Evolutionary conservation across 1,284 basidiomycete species (phyloP), one percentile per base, ranked within the genome.

Genomic region (Rhodotorula glutinis): DNA sequence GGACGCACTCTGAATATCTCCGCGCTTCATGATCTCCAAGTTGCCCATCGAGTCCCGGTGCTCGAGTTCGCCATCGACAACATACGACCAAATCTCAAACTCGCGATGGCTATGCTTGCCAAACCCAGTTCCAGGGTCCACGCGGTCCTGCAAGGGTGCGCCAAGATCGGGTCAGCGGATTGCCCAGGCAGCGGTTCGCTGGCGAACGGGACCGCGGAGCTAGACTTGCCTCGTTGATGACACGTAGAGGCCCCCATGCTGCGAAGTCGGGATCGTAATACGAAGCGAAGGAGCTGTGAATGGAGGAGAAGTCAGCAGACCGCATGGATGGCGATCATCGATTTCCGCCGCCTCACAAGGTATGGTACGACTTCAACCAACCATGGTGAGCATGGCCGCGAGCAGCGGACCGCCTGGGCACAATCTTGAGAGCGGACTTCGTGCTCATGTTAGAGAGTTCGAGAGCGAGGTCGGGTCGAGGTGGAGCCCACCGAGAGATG

Each of bases 11-110:
- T 97, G 93, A 49, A 97, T 76, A 74, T 92, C 89, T 2, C 93
- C 94, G 21, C 91, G 86, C 76, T 86, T 87, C 76, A 96, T 85
- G 63, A 92, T 82, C 80, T 97, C 94, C 63, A 85, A 83, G 79
- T 96, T 95, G 51, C 88, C 87, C 88, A 96, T 90, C 7, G 86
- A 88, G 80, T 97, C 92, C 79, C 87, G 85, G 79, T 82, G 80
- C 41, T 70, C 67, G 33, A 92, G 82, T 74, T 87, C 82, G 4
- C 91, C 91, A n/a, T 79, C 76, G 41, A 92, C 85, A 57, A 92
- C 40, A 40, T 62, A 63, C 9, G 59, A 58, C 54, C 62, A 71
- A 73, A 97, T 97, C 77, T 98, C 92, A 74, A 91, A 90, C 76
- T 90, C 88, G 43, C 85, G 82, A 77, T 97, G 94, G 14, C 78